Evolutionary conservation across 352 stramenopile species (phyloP), one percentile per base, ranked within the genome.

Genomic region (Globisporangium alternatum): DNA sequence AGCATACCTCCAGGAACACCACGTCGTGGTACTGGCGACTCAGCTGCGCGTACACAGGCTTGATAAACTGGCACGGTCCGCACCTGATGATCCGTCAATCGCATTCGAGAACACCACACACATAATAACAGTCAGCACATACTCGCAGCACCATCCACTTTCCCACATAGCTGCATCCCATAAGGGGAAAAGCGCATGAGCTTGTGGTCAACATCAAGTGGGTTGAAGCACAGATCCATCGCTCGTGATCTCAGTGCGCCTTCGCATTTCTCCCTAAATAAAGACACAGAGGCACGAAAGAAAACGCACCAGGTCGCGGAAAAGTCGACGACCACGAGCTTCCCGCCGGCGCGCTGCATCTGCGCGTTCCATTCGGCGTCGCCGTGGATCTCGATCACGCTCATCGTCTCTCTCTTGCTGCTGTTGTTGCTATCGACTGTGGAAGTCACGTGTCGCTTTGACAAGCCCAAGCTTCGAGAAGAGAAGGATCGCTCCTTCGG

Each of bases 321-420:
- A 58, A 96, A 96, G 71, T 96, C 85, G 22, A 90, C 87, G 9
- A 96, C 85, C n/a, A 96, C 86, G n/a, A 96, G 77, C 68, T 96
- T 94, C n/a, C 81, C 84, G 31, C 84, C 80, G 19, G 87, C 87
- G 44, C 68, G 71, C 56, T 79, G 70, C 75, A 94, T 87, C 71
- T 90, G 75, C 69, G 81, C 65, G 74, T 94, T 92, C 79, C 83
- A 96, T 63, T 95, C 87, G 12, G 72, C 76, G 35, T 94, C 80
- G 52, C 85, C 83, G 33, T 74, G 65, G 57, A 96, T 87, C 49
- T 88, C 69, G 35, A 80, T 78, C 35, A 96, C 87, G 48, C 79
- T 76, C 86, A 95, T 95, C 22, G 54, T 51, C 8, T 63, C 58
- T 47, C 21, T 63, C 17, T 17, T 45, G 56, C 21, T 64, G 51